phyloP scores from a whole-genome alignment of 169 alveolate genomes.

The Theileria annulata region DNA sequence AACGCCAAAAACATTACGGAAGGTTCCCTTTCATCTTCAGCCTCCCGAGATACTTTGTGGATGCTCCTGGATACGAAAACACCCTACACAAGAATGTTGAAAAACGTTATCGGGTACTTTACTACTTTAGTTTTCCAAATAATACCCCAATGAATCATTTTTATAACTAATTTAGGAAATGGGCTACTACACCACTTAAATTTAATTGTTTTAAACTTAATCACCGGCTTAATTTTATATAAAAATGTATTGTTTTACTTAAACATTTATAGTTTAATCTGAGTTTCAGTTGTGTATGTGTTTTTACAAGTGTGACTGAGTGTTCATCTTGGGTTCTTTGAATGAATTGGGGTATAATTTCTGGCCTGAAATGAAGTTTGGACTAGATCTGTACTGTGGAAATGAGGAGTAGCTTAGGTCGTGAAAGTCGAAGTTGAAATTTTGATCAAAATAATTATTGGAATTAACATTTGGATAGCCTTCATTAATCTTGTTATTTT shows the following conservation, averaged over 20 bases:
- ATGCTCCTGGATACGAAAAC: constrained; percentile 68
- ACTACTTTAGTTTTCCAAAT: too few relatives aligned
- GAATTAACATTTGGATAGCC: neutral
- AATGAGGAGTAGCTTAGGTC: neutral
- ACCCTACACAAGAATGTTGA: constrained; percentile 75
- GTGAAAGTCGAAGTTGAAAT: neutral
- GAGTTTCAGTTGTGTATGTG: neutral
- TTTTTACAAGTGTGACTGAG: neutral
- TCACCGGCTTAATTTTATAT: neutral
- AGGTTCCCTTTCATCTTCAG: constrained; percentile 75
- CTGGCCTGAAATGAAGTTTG: neutral
- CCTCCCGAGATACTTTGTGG: constrained; percentile 73
- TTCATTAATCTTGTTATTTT: neutral
- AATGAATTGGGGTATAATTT: neutral
- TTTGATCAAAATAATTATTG: neutral
- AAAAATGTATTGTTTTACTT: neutral
- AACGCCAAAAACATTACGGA: constrained; percentile 69
- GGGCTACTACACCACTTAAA: constrained; percentile 51
- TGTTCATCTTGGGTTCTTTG: neutral
- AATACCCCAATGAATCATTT: neutral
- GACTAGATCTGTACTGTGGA: neutral
- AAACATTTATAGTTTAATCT: neutral
- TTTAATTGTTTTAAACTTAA: neutral
- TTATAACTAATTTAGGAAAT: constrained; percentile 17
- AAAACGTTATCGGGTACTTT: constrained; percentile 60